Base-by-base conservation (phyloP, 768 basidiomycete species). In the Ramaria sp. region DNA sequence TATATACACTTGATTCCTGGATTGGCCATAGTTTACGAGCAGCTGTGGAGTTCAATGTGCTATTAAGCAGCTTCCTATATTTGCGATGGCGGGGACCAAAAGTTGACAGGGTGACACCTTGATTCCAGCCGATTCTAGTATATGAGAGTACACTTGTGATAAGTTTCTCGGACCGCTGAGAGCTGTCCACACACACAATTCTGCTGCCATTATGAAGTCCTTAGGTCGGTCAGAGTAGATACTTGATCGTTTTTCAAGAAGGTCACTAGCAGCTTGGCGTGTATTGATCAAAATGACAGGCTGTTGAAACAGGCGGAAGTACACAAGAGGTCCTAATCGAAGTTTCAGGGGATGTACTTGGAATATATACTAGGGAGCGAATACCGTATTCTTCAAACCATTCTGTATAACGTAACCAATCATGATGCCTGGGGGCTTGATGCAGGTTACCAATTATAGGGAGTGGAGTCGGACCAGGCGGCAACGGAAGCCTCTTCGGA, bases 401-500 rank as follows among this genome's bases (percentile, higher is more conserved):
- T 38, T 59, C 57, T 20, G 57, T 58, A 46, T 45, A 59, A n/a
- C 39, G 41, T 9, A 54, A 37, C 84, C 86, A 87, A 5, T 83
- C 75, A 66, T 85, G 79, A 59, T 80, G 78, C 10, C 75, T 56
- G 0, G 77, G 78, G 54, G 87, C 71, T 63, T 87, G 78, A 42
- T 70, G 67, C 11, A 86, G 61, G 67, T 88, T 87, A 7, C 86
- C 86, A 17, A 88, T 63, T 46, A 85, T 42, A 0, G 83, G 84
- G 57, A 84, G 65, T 0, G 84, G 82, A 60, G 75, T 78, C 53
- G 86, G 86, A 20, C 86, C 86, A 58, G 86, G 84, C 38, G 85
- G 85, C 30, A 41, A 30, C 47, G 45, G 45, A 46, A 46, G 45
- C 9, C 22, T 33, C 27, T 51, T 22, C 30, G 50, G 34, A 51